phyloP scores from a whole-genome alignment of 1,139 yeast genomes.

The Saccharomyces hybrid region DNA sequence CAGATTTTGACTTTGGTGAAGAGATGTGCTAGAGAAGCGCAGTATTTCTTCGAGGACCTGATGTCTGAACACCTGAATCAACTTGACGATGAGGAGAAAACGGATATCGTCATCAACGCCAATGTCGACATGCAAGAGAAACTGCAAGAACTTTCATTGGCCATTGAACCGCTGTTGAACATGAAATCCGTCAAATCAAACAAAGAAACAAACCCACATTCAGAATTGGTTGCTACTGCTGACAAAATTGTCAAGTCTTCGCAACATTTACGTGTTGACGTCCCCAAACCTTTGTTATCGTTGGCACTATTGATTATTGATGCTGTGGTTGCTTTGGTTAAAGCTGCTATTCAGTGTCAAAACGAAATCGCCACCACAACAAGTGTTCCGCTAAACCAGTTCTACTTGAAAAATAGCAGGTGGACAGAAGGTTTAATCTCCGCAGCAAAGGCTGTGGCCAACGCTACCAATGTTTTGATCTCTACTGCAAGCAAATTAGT shows the following conservation, averaged over 20 bases:
- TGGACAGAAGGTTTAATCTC: conserved; percentile 95
- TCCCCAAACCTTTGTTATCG: conserved; percentile 68
- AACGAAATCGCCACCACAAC: conserved; percentile 60
- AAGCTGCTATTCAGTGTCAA: conserved; percentile 77
- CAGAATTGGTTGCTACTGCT: conserved; percentile 45
- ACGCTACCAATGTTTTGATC: conserved; percentile 71
- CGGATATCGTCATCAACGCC: conserved; percentile 69
- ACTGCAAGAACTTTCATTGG: conserved; percentile 50
- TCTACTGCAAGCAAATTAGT: conserved; percentile 83
- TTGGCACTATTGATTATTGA: conserved; percentile 80
- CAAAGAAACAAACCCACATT: conserved; percentile 41
- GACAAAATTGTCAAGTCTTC: conserved; percentile 62
- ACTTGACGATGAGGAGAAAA: conserved; percentile 50
- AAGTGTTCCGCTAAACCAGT: conserved; percentile 43
- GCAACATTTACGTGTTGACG: conserved; percentile 55
- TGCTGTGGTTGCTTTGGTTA: conserved; percentile 65
- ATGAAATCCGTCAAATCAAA: conserved; percentile 27
- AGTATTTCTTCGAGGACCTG: conserved; percentile 54
- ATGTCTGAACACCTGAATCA: conserved; percentile 45
- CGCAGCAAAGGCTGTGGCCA: conserved; percentile 86
- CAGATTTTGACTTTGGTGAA: conserved; percentile 43
- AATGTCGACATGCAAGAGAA: conserved; percentile 68
- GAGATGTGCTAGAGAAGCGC: conserved; percentile 54
- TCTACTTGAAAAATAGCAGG: conserved; percentile 79
- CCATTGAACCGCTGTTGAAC: conserved; percentile 14